Evolutionary conservation across 1,139 yeast genomes (phyloP).

Genomic region (Meyerozyma smithsonii): DNA sequence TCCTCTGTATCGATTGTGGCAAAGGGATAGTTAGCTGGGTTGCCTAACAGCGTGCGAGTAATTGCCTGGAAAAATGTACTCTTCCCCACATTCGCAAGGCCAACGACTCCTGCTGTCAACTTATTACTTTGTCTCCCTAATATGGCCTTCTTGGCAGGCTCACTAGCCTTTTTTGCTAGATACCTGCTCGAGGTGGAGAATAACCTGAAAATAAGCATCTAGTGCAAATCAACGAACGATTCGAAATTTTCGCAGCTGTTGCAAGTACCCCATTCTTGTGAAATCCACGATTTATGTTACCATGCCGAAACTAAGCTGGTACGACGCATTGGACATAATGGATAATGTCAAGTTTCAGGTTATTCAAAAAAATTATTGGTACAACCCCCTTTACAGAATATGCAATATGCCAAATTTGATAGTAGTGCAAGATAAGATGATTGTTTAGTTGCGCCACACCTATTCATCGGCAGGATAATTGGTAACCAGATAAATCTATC

Average conservation of each 20-base stretch:
- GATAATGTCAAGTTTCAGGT: too few relatives aligned
- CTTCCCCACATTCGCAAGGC: conserved; percentile 75
- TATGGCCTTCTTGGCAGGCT: neutral
- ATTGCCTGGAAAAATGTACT: conserved; percentile 64
- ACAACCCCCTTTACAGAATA: too few relatives aligned
- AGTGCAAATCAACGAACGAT: neutral
- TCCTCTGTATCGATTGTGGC: conserved; percentile 77
- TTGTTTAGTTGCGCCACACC: too few relatives aligned
- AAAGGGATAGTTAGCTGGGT: conserved; percentile 77
- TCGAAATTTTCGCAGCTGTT: neutral
- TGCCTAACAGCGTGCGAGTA: conserved; percentile 65
- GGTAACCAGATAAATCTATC: too few relatives aligned
- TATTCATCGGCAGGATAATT: too few relatives aligned
- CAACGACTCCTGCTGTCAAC: conserved; percentile 57
- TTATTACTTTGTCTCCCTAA: conserved; percentile 56
- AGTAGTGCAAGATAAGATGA: too few relatives aligned
- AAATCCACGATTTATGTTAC: too few relatives aligned
- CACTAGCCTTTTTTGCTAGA: neutral
- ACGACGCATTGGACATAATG: too few relatives aligned
- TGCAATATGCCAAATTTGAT: too few relatives aligned
- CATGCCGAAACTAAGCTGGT: too few relatives aligned
- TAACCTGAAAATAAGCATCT: neutral
- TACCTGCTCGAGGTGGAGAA: neutral
- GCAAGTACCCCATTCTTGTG: too few relatives aligned
- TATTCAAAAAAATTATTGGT: too few relatives aligned